These are phyloP conservation scores for Podila clonocystis DNA, from an alignment of 192 early-diverging fungal genomes.

Conservation along the genomic window DNA sequence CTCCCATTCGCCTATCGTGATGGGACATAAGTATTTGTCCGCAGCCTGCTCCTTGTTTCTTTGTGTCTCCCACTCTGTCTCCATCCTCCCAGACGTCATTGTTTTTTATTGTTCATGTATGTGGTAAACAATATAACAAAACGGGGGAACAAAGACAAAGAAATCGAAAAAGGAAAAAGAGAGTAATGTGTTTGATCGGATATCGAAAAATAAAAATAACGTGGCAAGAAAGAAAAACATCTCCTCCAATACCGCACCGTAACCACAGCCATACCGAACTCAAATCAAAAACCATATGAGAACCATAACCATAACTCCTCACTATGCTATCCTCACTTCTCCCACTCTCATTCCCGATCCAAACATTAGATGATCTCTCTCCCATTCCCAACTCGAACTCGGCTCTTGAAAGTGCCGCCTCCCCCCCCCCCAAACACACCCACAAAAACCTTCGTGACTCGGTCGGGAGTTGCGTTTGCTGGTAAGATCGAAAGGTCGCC, in stretches of 20 bases:
- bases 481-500: no score
- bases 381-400: neutral
- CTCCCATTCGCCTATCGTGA: no score
- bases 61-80: neutral
- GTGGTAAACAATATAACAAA: neutral
- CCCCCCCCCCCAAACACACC: no score
- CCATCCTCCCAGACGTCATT: no score
- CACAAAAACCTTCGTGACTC: no score
- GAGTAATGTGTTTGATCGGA: neutral
- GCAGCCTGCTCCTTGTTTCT: neutral
- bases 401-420: no score
- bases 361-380: neutral
- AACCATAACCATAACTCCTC: neutral
- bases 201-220: conserved; percentile 4
- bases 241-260: neutral
- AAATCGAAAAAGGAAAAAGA: neutral
- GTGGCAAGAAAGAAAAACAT: neutral
- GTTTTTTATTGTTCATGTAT: no score
- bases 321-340: no score
- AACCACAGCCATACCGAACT: neutral
- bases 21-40: no score
- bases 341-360: neutral
- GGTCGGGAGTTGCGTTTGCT: no score
- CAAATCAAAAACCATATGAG: neutral
- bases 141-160: neutral